Conservation (phyloP, 2,329 filamentous ascomycete species). For the Diaporthe batatas region DNA sequence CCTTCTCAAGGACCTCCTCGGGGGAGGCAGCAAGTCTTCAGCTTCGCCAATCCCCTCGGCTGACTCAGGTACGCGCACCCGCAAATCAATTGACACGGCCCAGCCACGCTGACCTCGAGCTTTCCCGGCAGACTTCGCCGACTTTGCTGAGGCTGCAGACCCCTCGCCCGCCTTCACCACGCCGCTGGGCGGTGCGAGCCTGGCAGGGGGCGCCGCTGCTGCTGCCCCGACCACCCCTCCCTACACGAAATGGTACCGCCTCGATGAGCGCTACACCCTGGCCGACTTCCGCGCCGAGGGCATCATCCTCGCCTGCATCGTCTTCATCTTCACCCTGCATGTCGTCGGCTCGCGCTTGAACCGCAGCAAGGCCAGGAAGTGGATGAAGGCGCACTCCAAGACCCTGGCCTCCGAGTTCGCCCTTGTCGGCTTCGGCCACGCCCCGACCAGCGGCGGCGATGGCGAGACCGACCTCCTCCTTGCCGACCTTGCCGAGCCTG, state of each 20-base stretch:
- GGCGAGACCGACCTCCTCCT: constrained; percentile 67
- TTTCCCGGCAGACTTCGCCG: constrained; percentile 81
- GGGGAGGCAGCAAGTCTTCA: constrained; percentile 71
- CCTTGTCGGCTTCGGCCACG: constrained; percentile 81
- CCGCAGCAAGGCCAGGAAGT: constrained; percentile 81
- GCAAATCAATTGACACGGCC: constrained; percentile 20
- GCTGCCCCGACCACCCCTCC: constrained; percentile 65
- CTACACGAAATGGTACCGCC: constrained; percentile 96
- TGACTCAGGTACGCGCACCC: constrained; percentile 72
- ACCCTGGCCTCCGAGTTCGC: constrained; percentile 86
- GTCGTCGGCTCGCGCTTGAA: constrained; percentile 86
- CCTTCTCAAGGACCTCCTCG: constrained; percentile 77
- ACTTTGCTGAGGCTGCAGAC: constrained; percentile 86
- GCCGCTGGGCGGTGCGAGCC: constrained; percentile 60
- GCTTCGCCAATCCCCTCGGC: constrained; percentile 63
- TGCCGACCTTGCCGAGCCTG: constrained; percentile 63
- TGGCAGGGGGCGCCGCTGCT: constrained; percentile 61
- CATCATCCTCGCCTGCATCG: constrained; percentile 81
- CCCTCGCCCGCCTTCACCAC: constrained; percentile 68
- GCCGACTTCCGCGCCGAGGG: constrained; percentile 91
- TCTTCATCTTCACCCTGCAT: constrained; percentile 82
- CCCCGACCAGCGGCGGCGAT: constrained; percentile 60
- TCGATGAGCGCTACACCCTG: constrained; percentile 89
- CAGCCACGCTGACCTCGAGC: constrained; percentile 46
- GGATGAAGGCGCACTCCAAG: constrained; percentile 81